Conservation (phyloP, 257 asterid genomes). For the Catharanthus roseus region DNA sequence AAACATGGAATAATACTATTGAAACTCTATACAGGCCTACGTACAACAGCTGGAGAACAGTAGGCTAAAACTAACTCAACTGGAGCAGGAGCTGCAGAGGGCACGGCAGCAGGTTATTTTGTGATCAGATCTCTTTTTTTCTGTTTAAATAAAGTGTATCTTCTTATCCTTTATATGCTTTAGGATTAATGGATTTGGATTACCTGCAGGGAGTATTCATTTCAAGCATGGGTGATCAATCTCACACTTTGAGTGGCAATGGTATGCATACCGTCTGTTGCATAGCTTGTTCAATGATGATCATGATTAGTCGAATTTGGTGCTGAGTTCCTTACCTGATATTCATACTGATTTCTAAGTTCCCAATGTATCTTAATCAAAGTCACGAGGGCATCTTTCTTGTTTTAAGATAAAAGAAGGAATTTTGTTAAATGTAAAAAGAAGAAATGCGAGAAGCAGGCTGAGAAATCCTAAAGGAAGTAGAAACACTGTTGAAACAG, state of each 20-base stretch:
- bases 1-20: conserved; percentile 8
- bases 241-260: conserved; percentile 52
- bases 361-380: neutral
- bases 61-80: conserved; percentile 76
- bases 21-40: conserved; percentile 57
- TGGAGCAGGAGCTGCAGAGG: conserved; percentile 90
- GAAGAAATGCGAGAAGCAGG: neutral
- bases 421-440: neutral
- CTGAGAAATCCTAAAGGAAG: neutral
- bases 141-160: neutral
- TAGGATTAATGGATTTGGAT: conserved; percentile 5
- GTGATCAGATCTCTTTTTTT: neutral
- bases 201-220: conserved; percentile 48
- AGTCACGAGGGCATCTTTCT: neutral
- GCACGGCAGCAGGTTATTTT: conserved; percentile 62
- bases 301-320: neutral
- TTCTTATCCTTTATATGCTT: neutral
- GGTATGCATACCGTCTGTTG: conserved; percentile 40
- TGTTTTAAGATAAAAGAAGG: neutral
- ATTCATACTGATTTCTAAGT: neutral
- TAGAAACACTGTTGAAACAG: neutral
- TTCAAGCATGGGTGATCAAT: conserved; percentile 71
- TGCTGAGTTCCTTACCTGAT: neutral
- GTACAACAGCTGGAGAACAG: conserved; percentile 96
- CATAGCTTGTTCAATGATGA: neutral